Base-by-base conservation (phyloP, 2,329 filamentous ascomycete species). In the Coniella vitis region DNA sequence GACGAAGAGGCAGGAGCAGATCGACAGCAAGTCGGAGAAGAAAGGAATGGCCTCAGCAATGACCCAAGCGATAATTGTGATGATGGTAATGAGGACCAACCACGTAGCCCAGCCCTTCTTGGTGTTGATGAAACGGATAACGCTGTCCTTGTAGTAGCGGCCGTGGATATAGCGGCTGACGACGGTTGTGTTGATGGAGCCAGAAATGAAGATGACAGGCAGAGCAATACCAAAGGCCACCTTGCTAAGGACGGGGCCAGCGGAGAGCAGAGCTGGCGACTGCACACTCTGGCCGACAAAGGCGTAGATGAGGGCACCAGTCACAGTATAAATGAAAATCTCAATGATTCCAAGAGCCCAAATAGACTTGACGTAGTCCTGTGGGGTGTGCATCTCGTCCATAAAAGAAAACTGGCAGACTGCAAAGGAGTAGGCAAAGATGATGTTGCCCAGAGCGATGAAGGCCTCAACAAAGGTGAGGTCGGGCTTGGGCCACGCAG, bases 191-290 rank as follows among this genome's bases (percentile, higher is more conserved):
- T 86, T 83, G 62, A 88, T 84, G 16, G 85, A 83, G 43, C 84
- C 86, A 0, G 84, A 84, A 53, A 89, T 81, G 57, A 87, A 75
- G 61, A 89, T 88, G 47, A 84, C 87, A 13, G 84, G 84, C 3
- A 85, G 69, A 0, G 83, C 84, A 54, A 88, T 64, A 22, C 83
- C 84, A 58, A 84, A 89, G 2, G 83, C 83, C 7, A 88, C 65
- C 60, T 86, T 86, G 43, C 78, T 76, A 20, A 87, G 64, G 0
- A 74, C 56, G 2, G 67, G 64, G 2, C 78, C 75, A 9, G 84
- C 80, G 0, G 82, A 84, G 5, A 84, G 76, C 7, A 90, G 73
- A 0, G 86, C 84, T 1, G 86, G 86, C 0, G 80, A 82, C 49
- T 73, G 63, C 20, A 90, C 84, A 0, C 72, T 67, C 1, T 69